A percentile compares a stretch with the other conserved stretches of the same genome.
These are phyloP conservation scores for Ilyonectria robusta DNA, from an alignment of 2,329 filamentous ascomycete genomes.

Conservation along the genomic window DNA sequence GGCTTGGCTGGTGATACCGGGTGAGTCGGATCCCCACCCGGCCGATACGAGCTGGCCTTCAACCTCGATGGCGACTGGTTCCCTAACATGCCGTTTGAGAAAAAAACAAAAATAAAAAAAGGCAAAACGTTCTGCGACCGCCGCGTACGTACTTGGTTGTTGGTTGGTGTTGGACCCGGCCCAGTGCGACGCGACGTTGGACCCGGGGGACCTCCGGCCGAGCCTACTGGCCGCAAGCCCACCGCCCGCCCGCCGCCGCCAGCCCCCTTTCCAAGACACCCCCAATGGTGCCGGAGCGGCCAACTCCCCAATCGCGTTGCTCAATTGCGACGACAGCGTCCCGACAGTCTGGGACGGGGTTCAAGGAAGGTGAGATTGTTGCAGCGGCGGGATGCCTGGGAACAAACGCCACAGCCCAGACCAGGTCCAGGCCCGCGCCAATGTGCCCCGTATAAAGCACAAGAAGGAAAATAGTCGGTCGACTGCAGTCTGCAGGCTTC, in stretches of 20 bases:
- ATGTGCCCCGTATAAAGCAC: background rate
- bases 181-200: constrained; percentile 17
- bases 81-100: background rate
- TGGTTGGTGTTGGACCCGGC: background rate
- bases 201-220: background rate
- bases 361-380: constrained; percentile 43
- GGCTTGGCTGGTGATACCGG: background rate
- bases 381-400: constrained; percentile 37
- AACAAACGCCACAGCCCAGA: constrained; percentile 41
- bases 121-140: background rate
- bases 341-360: constrained; percentile 45
- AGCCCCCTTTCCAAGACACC: background rate
- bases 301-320: constrained; percentile 38
- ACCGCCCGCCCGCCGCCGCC: background rate
- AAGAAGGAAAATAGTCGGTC: background rate
- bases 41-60: background rate
- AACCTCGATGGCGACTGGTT: background rate
- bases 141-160: too few relatives aligned
- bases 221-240: background rate
- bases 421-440: constrained; percentile 21
- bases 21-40: background rate
- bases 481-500: background rate
- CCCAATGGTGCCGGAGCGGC: constrained; percentile 14
- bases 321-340: constrained; percentile 33
- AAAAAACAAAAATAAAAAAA: too few relatives aligned